A percentile compares a stretch with the other conserved stretches of the same genome.
Evolutionary conservation across 495 filamentous ascomycete species (phyloP).

Genomic region (Oidiodendron maius): DNA sequence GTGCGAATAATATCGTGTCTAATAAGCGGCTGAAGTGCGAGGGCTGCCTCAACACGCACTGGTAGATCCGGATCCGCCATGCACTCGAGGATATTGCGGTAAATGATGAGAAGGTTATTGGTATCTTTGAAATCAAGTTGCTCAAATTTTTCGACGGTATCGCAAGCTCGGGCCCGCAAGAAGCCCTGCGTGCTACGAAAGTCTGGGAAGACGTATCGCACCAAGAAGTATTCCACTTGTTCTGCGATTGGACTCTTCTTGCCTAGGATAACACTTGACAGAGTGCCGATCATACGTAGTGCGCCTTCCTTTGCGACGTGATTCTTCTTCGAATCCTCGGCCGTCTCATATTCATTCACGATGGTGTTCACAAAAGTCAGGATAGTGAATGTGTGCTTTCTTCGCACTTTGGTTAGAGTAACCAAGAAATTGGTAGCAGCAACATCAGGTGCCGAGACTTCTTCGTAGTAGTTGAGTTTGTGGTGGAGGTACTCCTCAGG

Average conservation of each 20-base stretch:
- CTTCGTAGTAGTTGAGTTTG: slow-evolving; percentile 96
- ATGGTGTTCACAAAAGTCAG: slow-evolving; percentile 89
- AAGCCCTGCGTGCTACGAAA: slow-evolving; percentile 92
- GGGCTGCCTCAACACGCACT: slow-evolving; percentile 88
- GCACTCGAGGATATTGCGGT: slow-evolving; percentile 92
- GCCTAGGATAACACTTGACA: slow-evolving; percentile 87
- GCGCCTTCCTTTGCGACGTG: slow-evolving; percentile 95
- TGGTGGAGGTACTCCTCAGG: slow-evolving; percentile 94
- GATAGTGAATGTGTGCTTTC: slow-evolving; percentile 92
- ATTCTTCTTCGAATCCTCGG: slow-evolving; percentile 79
- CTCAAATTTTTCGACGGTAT: slow-evolving; percentile 96
- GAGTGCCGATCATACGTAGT: slow-evolving; percentile 91
- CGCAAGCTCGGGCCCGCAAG: slow-evolving; percentile 89
- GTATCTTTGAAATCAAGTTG: slow-evolving; percentile 92
- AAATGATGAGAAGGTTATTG: slow-evolving; percentile 90
- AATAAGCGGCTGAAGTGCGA: slow-evolving; percentile 92
- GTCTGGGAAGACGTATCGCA: slow-evolving; percentile 96
- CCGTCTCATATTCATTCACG: slow-evolving; percentile 79
- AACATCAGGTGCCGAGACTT: slow-evolving; percentile 91
- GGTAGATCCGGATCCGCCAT: slow-evolving; percentile 91
- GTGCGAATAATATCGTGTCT: slow-evolving; percentile 88
- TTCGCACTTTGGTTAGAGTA: slow-evolving; percentile 85
- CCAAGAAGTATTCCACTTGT: slow-evolving; percentile 98
- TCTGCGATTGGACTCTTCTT: slow-evolving; percentile 98
- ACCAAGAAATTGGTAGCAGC: slow-evolving; percentile 96